These are phyloP conservation scores for Fusarium nurragi DNA, from an alignment of 2,329 filamentous ascomycete species.

Conservation along the genomic window DNA sequence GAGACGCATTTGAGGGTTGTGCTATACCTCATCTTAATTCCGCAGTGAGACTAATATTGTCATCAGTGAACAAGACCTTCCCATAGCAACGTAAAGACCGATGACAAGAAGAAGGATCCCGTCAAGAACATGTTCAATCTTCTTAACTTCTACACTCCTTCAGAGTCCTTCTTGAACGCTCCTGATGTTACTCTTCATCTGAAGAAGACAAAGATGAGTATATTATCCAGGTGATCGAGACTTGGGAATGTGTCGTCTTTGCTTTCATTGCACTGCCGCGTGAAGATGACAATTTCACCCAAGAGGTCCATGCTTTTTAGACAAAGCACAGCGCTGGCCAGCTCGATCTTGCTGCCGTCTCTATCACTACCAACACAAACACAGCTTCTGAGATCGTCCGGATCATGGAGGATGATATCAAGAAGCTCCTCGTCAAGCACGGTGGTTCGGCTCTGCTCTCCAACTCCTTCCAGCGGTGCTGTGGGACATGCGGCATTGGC, in stretches of 20 bases:
- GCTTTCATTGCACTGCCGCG: constrained; percentile 18
- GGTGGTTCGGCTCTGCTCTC: not conserved
- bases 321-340: not conserved
- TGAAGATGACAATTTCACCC: constrained; percentile 12
- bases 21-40: too few species aligned
- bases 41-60: not conserved
- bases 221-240: constrained; percentile 4
- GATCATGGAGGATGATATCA: constrained; percentile 56
- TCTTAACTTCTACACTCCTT: constrained; percentile 29
- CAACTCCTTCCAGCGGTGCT: not conserved
- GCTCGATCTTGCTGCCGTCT: constrained; percentile 32
- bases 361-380: constrained; percentile 37
- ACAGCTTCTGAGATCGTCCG: constrained; percentile 33
- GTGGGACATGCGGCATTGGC: constrained; percentile 3
- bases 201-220: constrained; percentile 3
- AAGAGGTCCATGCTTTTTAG: constrained; percentile 26
- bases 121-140: constrained; percentile 21
- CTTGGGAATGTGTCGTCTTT: constrained; percentile 11
- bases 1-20: constrained; percentile 26
- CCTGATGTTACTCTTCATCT: constrained; percentile 4
- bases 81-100: too few species aligned
- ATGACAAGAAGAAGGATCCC: not conserved
- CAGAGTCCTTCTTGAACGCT: constrained; percentile 28
- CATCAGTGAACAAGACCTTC: constrained; percentile 21
- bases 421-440: constrained; percentile 41